Conservation (phyloP, 2,329 filamentous ascomycete genomes). For the Arthroderma sp. region DNA sequence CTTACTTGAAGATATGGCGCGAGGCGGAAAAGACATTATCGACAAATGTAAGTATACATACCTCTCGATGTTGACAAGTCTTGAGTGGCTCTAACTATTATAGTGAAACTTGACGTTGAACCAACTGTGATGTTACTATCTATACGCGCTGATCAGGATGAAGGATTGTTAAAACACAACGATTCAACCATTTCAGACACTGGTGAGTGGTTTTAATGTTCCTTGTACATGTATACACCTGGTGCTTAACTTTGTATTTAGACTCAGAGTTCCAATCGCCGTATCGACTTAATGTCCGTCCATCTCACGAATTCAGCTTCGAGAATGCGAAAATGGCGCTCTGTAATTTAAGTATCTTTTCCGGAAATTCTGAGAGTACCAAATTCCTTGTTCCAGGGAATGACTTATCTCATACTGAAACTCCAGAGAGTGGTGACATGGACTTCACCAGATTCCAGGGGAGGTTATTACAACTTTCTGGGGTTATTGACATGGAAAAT, state of each 20-base stretch:
- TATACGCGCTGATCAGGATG: slow-evolving; percentile 39
- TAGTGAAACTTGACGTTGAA: slow-evolving; percentile 49
- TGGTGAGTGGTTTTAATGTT: slow-evolving; percentile 13
- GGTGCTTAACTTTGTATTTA: slow-evolving; percentile 14
- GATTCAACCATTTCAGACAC: slow-evolving; percentile 16
- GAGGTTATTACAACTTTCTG: slow-evolving; percentile 54
- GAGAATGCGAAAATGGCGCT: slow-evolving; percentile 55
- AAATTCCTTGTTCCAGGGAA: slow-evolving; percentile 52
- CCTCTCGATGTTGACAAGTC: slow-evolving; percentile 8
- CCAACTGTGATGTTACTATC: slow-evolving; percentile 49
- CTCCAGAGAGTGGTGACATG: slow-evolving; percentile 25
- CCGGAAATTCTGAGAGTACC: slow-evolving; percentile 34
- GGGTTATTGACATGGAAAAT: slow-evolving; percentile 62
- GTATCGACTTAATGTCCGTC: slow-evolving; percentile 53
- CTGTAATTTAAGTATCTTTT: slow-evolving; percentile 42
- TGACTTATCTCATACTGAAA: slow-evolving; percentile 32
- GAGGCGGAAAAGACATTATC: slow-evolving; percentile 55
- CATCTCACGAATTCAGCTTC: slow-evolving; percentile 59
- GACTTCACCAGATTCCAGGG: slow-evolving; percentile 46
- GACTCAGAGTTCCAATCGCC: slow-evolving; percentile 41
- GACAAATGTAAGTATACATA: slow-evolving; percentile 37
- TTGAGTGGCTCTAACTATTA: slow-evolving; percentile 12
- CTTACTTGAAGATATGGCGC: slow-evolving; percentile 62
- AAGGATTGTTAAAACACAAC: slow-evolving; percentile 15
- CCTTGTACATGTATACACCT: neutral